phyloP scores from a whole-genome alignment of 1,139 yeast species.

The Hyphopichia buzzinii region DNA sequence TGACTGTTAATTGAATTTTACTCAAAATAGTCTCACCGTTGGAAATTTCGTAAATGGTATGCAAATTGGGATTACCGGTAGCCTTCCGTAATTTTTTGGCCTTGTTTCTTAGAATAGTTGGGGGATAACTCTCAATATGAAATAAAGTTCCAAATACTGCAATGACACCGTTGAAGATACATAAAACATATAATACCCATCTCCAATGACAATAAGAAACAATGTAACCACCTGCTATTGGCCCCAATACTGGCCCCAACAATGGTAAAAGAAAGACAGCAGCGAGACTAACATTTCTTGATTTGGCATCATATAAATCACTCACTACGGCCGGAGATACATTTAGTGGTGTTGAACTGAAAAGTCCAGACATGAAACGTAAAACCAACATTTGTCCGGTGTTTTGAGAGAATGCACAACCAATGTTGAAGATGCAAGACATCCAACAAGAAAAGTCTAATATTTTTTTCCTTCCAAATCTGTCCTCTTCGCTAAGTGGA shows the following conservation, averaged over 20 bases:
- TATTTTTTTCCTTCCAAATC: slow-evolving; percentile 39
- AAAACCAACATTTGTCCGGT: slow-evolving; percentile 41
- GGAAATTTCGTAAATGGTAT: slow-evolving; percentile 44
- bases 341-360: slow-evolving; percentile 43
- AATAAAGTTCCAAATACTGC: slow-evolving; percentile 36
- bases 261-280: slow-evolving; percentile 44
- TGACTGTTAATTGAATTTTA: slow-evolving; percentile 33
- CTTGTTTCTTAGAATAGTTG: slow-evolving; percentile 32
- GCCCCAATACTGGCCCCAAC: slow-evolving; percentile 64
- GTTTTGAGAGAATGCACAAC: slow-evolving; percentile 39
- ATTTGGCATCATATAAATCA: slow-evolving; percentile 37
- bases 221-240: slow-evolving; percentile 56
- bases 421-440: slow-evolving; percentile 36
- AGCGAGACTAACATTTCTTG: slow-evolving; percentile 40
- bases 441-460: slow-evolving; percentile 38
- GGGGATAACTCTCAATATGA: slow-evolving; percentile 41
- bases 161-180: slow-evolving; percentile 40
- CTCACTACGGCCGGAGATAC: slow-evolving; percentile 45
- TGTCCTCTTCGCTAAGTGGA: slow-evolving; percentile 45
- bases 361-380: slow-evolving; percentile 39
- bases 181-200: slow-evolving; percentile 44
- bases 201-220: slow-evolving; percentile 45
- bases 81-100: slow-evolving; percentile 30
- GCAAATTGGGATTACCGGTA: slow-evolving; percentile 39
- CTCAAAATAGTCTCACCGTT: slow-evolving; percentile 31